Base-by-base conservation (phyloP, 73 alveolate species). In the Diophrys sp. region DNA sequence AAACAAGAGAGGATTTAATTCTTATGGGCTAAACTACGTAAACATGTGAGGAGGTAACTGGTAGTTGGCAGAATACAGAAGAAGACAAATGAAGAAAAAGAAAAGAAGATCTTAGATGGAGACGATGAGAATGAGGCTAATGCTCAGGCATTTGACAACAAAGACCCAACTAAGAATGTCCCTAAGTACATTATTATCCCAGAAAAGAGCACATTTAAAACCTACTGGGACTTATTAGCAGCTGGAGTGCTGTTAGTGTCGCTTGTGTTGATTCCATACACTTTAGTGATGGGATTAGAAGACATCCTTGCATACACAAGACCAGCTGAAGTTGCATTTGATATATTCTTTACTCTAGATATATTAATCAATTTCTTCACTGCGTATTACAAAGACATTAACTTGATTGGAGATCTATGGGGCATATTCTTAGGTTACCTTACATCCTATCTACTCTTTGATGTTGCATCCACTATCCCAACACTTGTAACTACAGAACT, bases 401-500 rank as follows among this genome's bases (percentile, higher is more conserved):
- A 85, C 54, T 77, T 87, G 87, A 73, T 23, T 23, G 18, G 33
- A 31, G 62, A 69, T n/a, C 67, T 74, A 23, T 23, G 30, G 33
- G 85, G 69, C 1, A 85, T 85, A 8, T 82, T 80, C 33, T 54
- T 54, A 29, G 73, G 78, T 28, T 85, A 85, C 62, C 44, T 73
- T 27, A 77, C 54, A 55, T 56, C 89, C 0, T 79, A 56, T 71
- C 67, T 85, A 34, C 11, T 85, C 0, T 85, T 85, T 66, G 93
- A 85, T 31, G 18, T 70, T 66, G 67, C 72, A 26, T 69, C 93
- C 5, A 85, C 93, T 26, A 31, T 85, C 23, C 93, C 93, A 23
- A 33, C 82, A 23, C 28, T 79, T 1, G 30, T 85, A 0, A 30
- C 84, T 14, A 31, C 18, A 1, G 79, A 74, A 67, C 29, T 32